Percentiles rank a stretch among this genome's conserved stretches.
Conservation (phyloP, 257 asterid species). For the Rhazya stricta region DNA sequence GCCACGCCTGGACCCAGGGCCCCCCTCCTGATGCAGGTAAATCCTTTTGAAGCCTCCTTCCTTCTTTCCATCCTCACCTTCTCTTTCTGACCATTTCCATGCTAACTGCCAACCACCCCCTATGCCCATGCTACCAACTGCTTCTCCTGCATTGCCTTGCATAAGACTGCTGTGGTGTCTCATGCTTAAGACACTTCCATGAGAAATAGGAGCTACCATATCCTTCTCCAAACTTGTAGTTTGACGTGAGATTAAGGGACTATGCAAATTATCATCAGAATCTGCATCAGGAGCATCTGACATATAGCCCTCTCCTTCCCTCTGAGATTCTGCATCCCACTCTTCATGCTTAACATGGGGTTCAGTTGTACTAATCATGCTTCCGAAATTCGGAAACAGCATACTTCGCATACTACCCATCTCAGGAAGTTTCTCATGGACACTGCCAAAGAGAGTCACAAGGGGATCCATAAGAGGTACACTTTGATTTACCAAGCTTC, state of each 20-base stretch:
- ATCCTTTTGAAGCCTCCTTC: conserved; percentile 24
- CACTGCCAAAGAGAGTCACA: conserved; percentile 24
- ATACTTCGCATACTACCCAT: conserved; percentile 20
- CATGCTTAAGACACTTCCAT: conserved; percentile 17
- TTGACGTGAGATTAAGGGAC: conserved; percentile 27
- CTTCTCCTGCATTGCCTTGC: conserved; percentile 9
- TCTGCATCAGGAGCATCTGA: conserved; percentile 13
- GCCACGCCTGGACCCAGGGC: conserved; percentile 16
- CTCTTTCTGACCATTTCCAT: conserved; percentile 24
- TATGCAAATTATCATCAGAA: conserved; percentile 23
- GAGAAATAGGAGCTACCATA: conserved; percentile 14
- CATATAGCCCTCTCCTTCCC: conserved; percentile 16
- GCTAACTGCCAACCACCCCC: conserved; percentile 29
- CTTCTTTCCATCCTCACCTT: conserved; percentile 19
- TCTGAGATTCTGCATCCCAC: conserved; percentile 25
- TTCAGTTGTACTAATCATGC: conserved; percentile 19
- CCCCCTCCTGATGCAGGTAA: conserved; percentile 20
- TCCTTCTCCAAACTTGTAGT: conserved; percentile 23
- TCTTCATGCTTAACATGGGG: conserved; percentile 17
- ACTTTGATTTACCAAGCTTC: conserved; percentile 20
- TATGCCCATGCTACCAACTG: conserved; percentile 22
- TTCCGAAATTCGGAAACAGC: conserved; percentile 23
- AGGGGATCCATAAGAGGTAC: conserved; percentile 23
- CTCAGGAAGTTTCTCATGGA: conserved; percentile 25
- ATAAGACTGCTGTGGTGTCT: conserved; percentile 15